Evolutionary conservation across 192 early-diverging fungal genomes (phyloP).

Genomic region (Podochytrium sp.): DNA sequence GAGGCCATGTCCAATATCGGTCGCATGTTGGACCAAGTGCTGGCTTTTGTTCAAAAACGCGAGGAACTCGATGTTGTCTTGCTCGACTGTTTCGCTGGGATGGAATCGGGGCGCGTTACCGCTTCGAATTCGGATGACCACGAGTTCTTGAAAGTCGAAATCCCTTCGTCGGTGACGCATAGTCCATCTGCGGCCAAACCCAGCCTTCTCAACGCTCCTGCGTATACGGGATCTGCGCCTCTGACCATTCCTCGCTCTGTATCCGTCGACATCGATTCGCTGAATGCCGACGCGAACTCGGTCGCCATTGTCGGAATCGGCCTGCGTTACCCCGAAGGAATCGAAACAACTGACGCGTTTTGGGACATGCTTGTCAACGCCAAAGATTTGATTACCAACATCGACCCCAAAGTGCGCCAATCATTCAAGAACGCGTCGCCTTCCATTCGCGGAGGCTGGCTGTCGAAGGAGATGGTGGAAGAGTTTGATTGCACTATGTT

Average conservation of each 20-base stretch:
- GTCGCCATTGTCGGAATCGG: conserved; percentile 15
- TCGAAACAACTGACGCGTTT: background rate
- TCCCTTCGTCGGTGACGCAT: background rate
- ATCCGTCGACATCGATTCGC: background rate
- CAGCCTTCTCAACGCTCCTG: background rate
- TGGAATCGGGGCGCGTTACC: background rate
- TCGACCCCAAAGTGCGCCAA: background rate
- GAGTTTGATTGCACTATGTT: conserved; percentile 6
- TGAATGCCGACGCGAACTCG: background rate
- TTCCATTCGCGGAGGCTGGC: background rate
- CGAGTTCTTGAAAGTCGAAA: background rate
- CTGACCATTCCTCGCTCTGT: background rate
- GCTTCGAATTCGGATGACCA: background rate
- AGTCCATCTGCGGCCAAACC: no score
- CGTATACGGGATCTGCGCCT: background rate
- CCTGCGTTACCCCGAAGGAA: conserved; percentile 1
- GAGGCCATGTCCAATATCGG: background rate
- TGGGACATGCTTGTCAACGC: background rate
- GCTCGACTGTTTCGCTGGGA: background rate
- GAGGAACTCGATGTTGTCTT: background rate
- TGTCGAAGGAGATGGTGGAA: background rate
- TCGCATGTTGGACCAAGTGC: background rate
- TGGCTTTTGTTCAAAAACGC: background rate
- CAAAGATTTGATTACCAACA: background rate
- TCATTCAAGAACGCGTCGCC: background rate